Conservation (phyloP, 306 rosid species). For the Lathyrus tuberosus region DNA sequence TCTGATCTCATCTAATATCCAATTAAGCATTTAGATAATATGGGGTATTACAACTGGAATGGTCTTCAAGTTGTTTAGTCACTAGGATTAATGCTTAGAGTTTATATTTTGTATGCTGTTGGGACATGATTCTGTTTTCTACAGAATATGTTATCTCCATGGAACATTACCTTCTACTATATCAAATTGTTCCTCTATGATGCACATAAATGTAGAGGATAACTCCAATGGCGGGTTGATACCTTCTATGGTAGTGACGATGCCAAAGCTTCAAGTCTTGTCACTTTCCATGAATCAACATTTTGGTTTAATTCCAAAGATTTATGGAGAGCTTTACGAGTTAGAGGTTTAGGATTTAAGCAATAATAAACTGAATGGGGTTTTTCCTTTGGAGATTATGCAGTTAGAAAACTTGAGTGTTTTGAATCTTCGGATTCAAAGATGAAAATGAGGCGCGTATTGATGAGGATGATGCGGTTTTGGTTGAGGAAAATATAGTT, state of each 20-base stretch:
- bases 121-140: too few relatives aligned
- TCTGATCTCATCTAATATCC: too few relatives aligned
- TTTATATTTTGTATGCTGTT: too few relatives aligned
- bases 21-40: too few relatives aligned
- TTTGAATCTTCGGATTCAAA: too few relatives aligned
- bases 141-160: too few relatives aligned
- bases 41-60: too few relatives aligned
- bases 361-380: slow-evolving; percentile 60
- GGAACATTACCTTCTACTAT: slow-evolving; percentile 80
- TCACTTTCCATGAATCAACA: slow-evolving; percentile 59
- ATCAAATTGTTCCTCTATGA: slow-evolving; percentile 63
- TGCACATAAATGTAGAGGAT: slow-evolving; percentile 59
- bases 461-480: too few relatives aligned
- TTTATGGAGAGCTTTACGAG: slow-evolving; percentile 53
- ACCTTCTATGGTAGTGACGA: slow-evolving; percentile 61
- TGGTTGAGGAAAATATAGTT: too few relatives aligned
- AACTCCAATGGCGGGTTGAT: slow-evolving; percentile 64
- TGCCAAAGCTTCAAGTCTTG: slow-evolving; percentile 68
- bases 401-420: slow-evolving; percentile 58
- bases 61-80: too few relatives aligned
- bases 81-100: too few relatives aligned
- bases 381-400: slow-evolving; percentile 57
- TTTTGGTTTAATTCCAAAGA: slow-evolving; percentile 58
- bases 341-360: slow-evolving; percentile 63
- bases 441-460: too few relatives aligned